Percentiles rank a stretch among this genome's conserved stretches.
Conservation (phyloP, 495 filamentous ascomycete species). For the Penicillium simplicissimum region DNA sequence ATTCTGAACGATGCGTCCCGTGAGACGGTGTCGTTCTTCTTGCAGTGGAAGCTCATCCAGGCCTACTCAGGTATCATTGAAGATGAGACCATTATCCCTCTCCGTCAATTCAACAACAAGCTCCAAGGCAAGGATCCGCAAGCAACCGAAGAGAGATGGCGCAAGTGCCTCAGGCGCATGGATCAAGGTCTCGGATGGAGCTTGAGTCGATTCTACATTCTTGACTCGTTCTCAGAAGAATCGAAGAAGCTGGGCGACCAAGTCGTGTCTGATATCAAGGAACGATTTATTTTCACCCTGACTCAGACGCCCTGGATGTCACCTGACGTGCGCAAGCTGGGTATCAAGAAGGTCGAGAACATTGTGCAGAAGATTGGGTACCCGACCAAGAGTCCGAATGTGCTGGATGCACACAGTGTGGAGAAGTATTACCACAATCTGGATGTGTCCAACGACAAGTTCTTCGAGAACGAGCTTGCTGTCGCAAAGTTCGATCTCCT, state of each 20-base stretch:
- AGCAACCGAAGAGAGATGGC: constrained; percentile 66
- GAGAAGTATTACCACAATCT: constrained; percentile 59
- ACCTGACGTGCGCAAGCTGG: constrained; percentile 59
- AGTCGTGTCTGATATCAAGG: constrained; percentile 69
- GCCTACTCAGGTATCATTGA: constrained; percentile 52
- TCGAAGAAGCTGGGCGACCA: constrained; percentile 67
- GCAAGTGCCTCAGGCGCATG: constrained; percentile 60
- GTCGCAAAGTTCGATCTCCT: constrained; percentile 47
- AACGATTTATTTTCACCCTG: constrained; percentile 61
- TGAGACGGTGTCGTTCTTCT: constrained; percentile 55
- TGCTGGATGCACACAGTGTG: constrained; percentile 58
- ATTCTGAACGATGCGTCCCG: constrained; percentile 49
- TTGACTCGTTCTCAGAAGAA: constrained; percentile 62
- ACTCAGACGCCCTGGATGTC: constrained; percentile 68
- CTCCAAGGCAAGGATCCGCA: constrained; percentile 62
- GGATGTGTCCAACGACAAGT: constrained; percentile 51
- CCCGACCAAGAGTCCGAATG: constrained; percentile 64
- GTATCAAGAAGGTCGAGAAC: constrained; percentile 67
- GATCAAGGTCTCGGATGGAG: constrained; percentile 60
- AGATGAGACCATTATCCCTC: constrained; percentile 57
- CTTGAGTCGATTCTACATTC: constrained; percentile 66
- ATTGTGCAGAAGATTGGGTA: constrained; percentile 76
- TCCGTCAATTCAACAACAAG: constrained; percentile 58
- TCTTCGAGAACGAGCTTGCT: constrained; percentile 62
- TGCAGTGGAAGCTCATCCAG: constrained; percentile 64